Evolutionary conservation across 306 rosid genomes (phyloP).

Genomic region (Acacia crassicarpa): DNA sequence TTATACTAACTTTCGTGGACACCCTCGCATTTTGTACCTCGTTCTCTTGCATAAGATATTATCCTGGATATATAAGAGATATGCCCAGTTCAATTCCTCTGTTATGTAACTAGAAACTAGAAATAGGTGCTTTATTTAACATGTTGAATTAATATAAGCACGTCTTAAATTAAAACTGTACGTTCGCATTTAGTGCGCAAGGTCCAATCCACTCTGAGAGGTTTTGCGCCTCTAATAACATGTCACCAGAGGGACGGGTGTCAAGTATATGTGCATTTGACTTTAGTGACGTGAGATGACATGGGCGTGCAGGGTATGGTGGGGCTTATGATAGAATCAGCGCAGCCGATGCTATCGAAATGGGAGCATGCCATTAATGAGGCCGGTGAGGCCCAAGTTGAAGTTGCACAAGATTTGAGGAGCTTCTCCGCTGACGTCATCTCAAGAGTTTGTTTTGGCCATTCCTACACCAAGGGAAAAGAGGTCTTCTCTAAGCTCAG

Average conservation of each 20-base stretch:
- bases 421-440: conserved; percentile 82
- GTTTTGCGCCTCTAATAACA: neutral
- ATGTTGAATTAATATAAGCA: neutral
- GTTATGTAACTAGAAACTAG: neutral
- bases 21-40: neutral
- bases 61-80: neutral
- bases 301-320: conserved; percentile 70
- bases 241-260: neutral
- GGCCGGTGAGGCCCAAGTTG: conserved; percentile 49
- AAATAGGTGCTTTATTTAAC: neutral
- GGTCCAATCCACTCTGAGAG: neutral
- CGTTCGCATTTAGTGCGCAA: neutral
- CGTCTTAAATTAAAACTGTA: neutral
- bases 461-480: conserved; percentile 70
- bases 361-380: conserved; percentile 59
- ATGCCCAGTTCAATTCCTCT: neutral
- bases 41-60: neutral
- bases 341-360: conserved; percentile 50
- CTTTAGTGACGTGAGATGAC: neutral
- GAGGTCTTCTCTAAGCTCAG: conserved; percentile 81
- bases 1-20: neutral
- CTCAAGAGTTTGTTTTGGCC: conserved; percentile 90
- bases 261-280: neutral
- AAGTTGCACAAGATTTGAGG: conserved; percentile 69
- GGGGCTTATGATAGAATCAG: conserved; percentile 69